Conservation (phyloP, 345 rosid genomes). For the Euclidium syriacum region DNA sequence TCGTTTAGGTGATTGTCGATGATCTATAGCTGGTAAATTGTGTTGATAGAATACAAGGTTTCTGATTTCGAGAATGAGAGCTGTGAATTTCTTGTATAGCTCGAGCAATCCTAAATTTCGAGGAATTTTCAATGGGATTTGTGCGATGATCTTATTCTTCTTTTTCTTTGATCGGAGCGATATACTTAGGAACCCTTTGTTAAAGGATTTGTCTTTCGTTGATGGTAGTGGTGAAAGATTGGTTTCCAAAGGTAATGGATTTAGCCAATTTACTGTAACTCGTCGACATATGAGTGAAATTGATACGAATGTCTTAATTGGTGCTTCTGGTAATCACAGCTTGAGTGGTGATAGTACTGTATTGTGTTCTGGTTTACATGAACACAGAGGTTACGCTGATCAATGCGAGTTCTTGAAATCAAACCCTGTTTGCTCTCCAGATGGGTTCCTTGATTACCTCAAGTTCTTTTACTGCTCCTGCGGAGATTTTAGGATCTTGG, state of each 20-base stretch:
- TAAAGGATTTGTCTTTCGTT: constrained; percentile 26
- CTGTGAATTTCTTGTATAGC: constrained; percentile 20
- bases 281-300: constrained; percentile 33
- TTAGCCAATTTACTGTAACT: constrained; percentile 25
- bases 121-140: constrained; percentile 40
- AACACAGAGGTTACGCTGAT: constrained; percentile 42
- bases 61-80: constrained; percentile 24
- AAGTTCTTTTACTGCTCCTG: constrained; percentile 65
- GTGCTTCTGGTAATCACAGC: constrained; percentile 22
- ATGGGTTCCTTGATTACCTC: constrained; percentile 83
- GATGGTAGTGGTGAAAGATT: constrained; percentile 3
- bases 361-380: constrained; percentile 42
- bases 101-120: constrained; percentile 35
- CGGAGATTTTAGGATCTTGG: constrained; percentile 41
- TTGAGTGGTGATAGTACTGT: constrained; percentile 26
- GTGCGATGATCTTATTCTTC: constrained; percentile 30
- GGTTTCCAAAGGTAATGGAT: constrained; percentile 18
- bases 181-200: constrained; percentile 26
- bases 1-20: background rate
- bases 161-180: constrained; percentile 29
- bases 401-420: constrained; percentile 60
- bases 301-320: constrained; percentile 2
- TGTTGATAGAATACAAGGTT: background rate
- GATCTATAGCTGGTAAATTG: background rate
- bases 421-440: constrained; percentile 46